Percentiles rank a stretch among this genome's conserved stretches.
phyloP scores from a whole-genome alignment of 768 basidiomycete genomes.

The Tylopilus felleus region DNA sequence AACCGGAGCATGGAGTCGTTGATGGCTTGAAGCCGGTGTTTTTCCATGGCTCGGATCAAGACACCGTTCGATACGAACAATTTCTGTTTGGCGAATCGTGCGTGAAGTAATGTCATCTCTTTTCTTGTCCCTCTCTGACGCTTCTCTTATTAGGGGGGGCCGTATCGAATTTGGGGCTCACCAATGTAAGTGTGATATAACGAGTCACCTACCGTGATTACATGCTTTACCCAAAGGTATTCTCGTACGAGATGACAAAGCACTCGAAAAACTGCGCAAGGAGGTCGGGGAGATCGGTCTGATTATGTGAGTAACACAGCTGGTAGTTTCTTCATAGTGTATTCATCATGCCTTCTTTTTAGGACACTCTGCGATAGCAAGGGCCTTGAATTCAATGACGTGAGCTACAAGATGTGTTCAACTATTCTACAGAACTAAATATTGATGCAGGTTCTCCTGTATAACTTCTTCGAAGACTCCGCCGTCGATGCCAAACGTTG shows the following conservation, averaged over 20 bases:
- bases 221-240: conserved; percentile 45
- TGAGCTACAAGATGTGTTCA: neutral
- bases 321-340: conserved; percentile 10
- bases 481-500: conserved; percentile 48
- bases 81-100: conserved; percentile 54
- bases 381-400: conserved; percentile 27
- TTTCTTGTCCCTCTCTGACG: conserved; percentile 6
- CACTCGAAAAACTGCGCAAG: conserved; percentile 42
- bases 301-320: conserved; percentile 44
- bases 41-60: conserved; percentile 45
- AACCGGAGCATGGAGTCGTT: conserved; percentile 52
- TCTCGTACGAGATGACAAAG: conserved; percentile 59
- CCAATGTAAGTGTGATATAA: conserved; percentile 47
- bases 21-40: conserved; percentile 58
- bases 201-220: neutral
- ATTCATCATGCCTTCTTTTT: neutral
- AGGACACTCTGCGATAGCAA: conserved; percentile 35
- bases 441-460: conserved; percentile 56
- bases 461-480: conserved; percentile 74
- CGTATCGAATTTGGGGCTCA: conserved; percentile 59
- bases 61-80: conserved; percentile 46
- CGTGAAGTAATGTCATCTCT: conserved; percentile 1
- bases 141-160: conserved; percentile 34
- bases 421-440: neutral
- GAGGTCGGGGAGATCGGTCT: conserved; percentile 58